Evolutionary conservation across 2,329 filamentous ascomycete genomes (phyloP), one percentile per base, ranked within the genome.

Genomic region (Colletotrichum sp.): DNA sequence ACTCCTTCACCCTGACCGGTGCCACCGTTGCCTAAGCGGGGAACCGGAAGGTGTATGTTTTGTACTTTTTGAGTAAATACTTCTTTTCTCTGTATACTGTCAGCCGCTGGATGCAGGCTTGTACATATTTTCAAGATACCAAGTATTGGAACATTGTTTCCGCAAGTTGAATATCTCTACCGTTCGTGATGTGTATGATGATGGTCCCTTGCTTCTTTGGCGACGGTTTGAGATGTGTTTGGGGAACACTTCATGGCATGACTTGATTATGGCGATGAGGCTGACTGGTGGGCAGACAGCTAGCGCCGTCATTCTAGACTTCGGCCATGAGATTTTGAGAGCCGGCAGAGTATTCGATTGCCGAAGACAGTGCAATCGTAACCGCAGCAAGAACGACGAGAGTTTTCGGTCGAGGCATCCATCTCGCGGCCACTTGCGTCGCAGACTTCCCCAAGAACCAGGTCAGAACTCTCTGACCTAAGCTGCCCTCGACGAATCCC

Each of bases 1-100:
- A 87, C 69, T 83, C 82, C 8, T 78, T 86, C 21, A 82, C 77
- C 15, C 55, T 86, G 7, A 80, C 81, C 4, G 84, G 84, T 12
- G 83, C 82, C 5, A 81, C 80, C 13, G 80, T 64, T 9, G 55
- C 68, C 13, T 72, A 38, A 72, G 6, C 2, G 21, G 48, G 12
- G 5, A 34, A 0, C 5, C 16, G 12, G 8, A 10, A 0, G 28
- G 26, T 5, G 16, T 24, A 13, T n/a, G 4, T 38, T 16, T 32
- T 15, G 10, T n/a, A 18, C 28, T 60, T 61, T 18, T 18, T 72
- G 28, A 43, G 32, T 36, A 64, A 26, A 57, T 67, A 72, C 13
- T 68, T 30, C 30, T 68, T 16, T 68, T 69, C 70, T 64, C 5
- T 73, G 36, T 66, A 65, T 65, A 60, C 34, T 63, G 64, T 34